These are phyloP conservation scores for Trypanosoma platydactyli DNA, from an alignment of 208 protist genomes.

Conservation along the genomic window DNA sequence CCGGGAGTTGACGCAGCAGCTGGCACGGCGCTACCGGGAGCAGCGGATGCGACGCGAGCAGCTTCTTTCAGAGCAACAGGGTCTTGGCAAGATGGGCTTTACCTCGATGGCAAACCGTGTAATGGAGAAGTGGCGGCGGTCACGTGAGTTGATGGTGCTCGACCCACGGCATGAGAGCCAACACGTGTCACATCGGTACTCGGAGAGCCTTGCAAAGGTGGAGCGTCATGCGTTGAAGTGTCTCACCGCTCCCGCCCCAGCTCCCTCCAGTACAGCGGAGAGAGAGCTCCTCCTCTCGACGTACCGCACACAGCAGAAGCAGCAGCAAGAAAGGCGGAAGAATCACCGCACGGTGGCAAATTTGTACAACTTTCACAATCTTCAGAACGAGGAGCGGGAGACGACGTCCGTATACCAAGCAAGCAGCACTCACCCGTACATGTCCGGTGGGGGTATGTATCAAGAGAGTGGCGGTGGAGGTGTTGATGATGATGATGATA, in stretches of 20 bases:
- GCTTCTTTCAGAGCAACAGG: constrained; percentile 39
- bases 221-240: constrained; percentile 54
- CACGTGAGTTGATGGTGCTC: constrained; percentile 73
- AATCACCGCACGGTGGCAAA: constrained; percentile 23
- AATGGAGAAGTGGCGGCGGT: constrained; percentile 67
- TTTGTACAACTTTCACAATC: constrained; percentile 52
- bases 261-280: neutral
- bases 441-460: neutral
- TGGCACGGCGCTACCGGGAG: constrained; percentile 42
- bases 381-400: constrained; percentile 18
- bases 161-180: constrained; percentile 47
- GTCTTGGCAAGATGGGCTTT: constrained; percentile 69
- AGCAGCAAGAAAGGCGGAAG: constrained; percentile 2
- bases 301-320: constrained; percentile 5
- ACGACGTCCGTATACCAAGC: constrained; percentile 7
- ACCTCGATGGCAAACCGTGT: constrained; percentile 28
- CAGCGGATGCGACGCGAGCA: constrained; percentile 57
- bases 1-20: constrained; percentile 42
- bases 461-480: neutral
- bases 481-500: neutral
- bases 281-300: neutral
- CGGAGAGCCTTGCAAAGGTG: constrained; percentile 37
- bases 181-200: constrained; percentile 51
- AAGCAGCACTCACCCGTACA: constrained; percentile 17
- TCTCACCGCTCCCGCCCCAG: neutral